phyloP scores from a whole-genome alignment of 805 yeast species.

The Teunomyces cretensis region DNA sequence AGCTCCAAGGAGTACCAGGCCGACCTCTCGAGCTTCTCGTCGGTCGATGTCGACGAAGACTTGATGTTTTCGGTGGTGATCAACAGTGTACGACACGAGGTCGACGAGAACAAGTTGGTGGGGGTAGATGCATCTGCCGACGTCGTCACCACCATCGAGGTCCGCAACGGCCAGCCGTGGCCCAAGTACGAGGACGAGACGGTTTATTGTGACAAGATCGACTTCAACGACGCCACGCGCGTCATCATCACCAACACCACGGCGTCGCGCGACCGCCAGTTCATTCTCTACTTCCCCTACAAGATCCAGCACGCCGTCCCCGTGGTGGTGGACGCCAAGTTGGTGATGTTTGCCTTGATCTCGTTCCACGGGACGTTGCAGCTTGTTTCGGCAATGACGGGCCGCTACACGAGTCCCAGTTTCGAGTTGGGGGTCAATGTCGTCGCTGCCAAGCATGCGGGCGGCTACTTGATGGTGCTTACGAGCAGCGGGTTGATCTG shows the following conservation, averaged over 20 bases:
- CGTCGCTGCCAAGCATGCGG: conserved; percentile 34
- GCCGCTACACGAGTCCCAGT: conserved; percentile 46
- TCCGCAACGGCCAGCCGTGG: conserved; percentile 45
- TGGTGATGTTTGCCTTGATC: conserved; percentile 50
- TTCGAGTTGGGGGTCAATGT: conserved; percentile 54
- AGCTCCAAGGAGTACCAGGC: conserved; percentile 20
- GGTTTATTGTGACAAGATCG: conserved; percentile 35
- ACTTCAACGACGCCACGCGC: conserved; percentile 45
- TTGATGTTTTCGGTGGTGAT: conserved; percentile 37
- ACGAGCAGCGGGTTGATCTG: conserved; percentile 52
- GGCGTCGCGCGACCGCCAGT: conserved; percentile 26
- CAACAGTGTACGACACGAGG: conserved; percentile 28
- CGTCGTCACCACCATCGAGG: conserved; percentile 34
- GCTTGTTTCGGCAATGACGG: conserved; percentile 43
- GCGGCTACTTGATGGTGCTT: conserved; percentile 39
- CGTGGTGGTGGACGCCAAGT: conserved; percentile 25
- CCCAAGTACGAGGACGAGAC: conserved; percentile 37
- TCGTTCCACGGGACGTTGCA: conserved; percentile 60
- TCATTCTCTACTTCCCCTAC: conserved; percentile 44
- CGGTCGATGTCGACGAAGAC: conserved; percentile 38
- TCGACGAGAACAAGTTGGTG: conserved; percentile 6
- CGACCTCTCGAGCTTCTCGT: conserved; percentile 25
- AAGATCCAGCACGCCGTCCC: conserved; percentile 50
- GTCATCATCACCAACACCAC: conserved; percentile 46
- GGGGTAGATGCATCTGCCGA: background rate